Evolutionary conservation across 306 rosid genomes (phyloP), one percentile per base, ranked within the genome.

Genomic region (Ormosia semicastrata): DNA sequence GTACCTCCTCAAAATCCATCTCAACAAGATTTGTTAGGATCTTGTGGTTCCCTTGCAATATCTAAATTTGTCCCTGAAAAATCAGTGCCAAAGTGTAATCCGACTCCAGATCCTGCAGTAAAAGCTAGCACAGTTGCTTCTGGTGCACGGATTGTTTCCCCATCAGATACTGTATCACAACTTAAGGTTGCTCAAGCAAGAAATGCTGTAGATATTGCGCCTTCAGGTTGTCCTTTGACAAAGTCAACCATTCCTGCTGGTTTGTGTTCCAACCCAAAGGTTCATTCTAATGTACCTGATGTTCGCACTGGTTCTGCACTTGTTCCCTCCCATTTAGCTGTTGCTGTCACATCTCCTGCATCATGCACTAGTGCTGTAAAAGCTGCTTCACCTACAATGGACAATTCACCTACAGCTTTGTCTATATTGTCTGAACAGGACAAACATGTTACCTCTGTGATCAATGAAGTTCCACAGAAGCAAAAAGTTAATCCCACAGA

Each of bases 91-190:
- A 92, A 87, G 86, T 57, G 88, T 68, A 81, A 68, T 67, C 29
- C 81, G 30, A 68, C 47, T 77, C 40, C 82, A 39, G 87, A 86
- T 72, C 77, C 83, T 76, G 81, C 71, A 34, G 66, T 91, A 47
- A 88, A 91, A 85, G 91, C 89, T 58, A 68, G 89, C 53, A 87
- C 92, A 0, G 89, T 90, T 59, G 92, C 93, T 64, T 89, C 87
- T 77, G 95, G 93, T 34, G 92, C 95, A 24, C 93, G 87, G 46
- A 86, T 89, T 58, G 92, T 86, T 81, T 86, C 92, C 24, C 84
- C 85, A 5, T 86, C 91, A 8, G 92, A 88, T 75, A 82, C 87
- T 70, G 86, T 71, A 46, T 90, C 93, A 54, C 81, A 84, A 75
- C 52, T 74, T 32, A 92, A 87, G 90, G 86, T 90, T 75, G 84